phyloP scores from a whole-genome alignment of 129 eudicot genomes.

The Flaveria trinervia region DNA sequence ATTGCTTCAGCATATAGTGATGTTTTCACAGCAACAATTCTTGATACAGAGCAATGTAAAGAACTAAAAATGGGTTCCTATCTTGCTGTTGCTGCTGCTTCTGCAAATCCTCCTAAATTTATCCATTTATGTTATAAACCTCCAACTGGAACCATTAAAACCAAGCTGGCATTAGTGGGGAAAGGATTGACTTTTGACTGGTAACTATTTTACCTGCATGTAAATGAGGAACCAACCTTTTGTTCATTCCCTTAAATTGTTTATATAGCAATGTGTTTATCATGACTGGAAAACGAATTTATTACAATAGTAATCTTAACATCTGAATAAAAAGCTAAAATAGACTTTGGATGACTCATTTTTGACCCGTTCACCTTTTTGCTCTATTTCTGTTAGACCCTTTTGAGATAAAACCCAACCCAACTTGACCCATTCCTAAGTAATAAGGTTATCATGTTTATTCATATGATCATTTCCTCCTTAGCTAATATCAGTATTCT shows the following conservation, averaged over 20 bases:
- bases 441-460: neutral
- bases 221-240: neutral
- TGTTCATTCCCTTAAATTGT: neutral
- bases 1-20: conserved; percentile 79
- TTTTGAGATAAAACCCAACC: neutral
- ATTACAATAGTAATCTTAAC: neutral
- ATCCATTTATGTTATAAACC: conserved; percentile 91
- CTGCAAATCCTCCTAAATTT: conserved; percentile 89
- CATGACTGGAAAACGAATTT: neutral
- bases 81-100: conserved; percentile 95
- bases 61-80: conserved; percentile 96
- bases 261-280: neutral
- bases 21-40: conserved; percentile 73
- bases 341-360: neutral
- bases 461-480: neutral
- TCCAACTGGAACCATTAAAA: conserved; percentile 57
- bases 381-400: neutral
- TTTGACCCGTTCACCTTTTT: neutral
- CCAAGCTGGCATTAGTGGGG: conserved; percentile 75
- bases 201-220: conserved; percentile 36
- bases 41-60: conserved; percentile 83
- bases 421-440: neutral
- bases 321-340: neutral
- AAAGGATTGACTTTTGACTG: conserved; percentile 92
- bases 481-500: neutral